Percentiles rank a stretch among this genome's conserved stretches.
phyloP scores from a whole-genome alignment of 371 early-diverging fungal species.

The Mortierella sp. region DNA sequence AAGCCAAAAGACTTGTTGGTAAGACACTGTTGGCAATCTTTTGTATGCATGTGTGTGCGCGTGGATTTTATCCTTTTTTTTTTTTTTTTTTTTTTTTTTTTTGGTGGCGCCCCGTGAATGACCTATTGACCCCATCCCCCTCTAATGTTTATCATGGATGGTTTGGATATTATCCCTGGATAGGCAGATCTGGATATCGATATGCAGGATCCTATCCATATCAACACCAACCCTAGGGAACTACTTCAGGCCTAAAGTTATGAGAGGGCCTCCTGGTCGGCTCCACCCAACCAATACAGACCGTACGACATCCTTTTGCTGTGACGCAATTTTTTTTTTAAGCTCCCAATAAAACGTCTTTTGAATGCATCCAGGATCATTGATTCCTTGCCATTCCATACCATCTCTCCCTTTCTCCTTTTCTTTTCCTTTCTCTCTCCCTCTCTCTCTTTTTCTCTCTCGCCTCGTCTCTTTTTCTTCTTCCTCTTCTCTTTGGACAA shows the following conservation, averaged over 20 bases:
- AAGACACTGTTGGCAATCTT: neutral
- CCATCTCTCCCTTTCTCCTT: neutral
- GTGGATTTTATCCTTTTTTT: too few relatives aligned
- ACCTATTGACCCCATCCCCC: neutral
- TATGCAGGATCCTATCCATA: constrained; percentile 30
- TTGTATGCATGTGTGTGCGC: neutral
- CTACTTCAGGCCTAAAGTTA: constrained; percentile 17
- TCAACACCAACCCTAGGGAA: constrained; percentile 25
- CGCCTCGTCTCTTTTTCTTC: neutral
- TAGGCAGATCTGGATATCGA: constrained; percentile 49
- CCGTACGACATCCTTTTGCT: too few relatives aligned
- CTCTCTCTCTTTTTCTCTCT: neutral
- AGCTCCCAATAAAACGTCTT: too few relatives aligned
- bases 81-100: too few relatives aligned
- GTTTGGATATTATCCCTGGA: neutral
- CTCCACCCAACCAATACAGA: too few relatives aligned
- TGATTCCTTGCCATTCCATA: too few relatives aligned
- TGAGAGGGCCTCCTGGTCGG: too few relatives aligned
- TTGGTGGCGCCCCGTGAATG: neutral
- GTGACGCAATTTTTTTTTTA: too few relatives aligned
- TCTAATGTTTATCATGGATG: neutral
- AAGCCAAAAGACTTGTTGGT: constrained; percentile 48
- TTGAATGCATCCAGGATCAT: too few relatives aligned
- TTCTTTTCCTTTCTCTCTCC: neutral
- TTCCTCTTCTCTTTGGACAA: too few relatives aligned